A percentile compares a stretch with the other conserved stretches of the same genome.
These are phyloP conservation scores for Boletus tylopilopsis DNA, from an alignment of 768 basidiomycete genomes.

Conservation along the genomic window DNA sequence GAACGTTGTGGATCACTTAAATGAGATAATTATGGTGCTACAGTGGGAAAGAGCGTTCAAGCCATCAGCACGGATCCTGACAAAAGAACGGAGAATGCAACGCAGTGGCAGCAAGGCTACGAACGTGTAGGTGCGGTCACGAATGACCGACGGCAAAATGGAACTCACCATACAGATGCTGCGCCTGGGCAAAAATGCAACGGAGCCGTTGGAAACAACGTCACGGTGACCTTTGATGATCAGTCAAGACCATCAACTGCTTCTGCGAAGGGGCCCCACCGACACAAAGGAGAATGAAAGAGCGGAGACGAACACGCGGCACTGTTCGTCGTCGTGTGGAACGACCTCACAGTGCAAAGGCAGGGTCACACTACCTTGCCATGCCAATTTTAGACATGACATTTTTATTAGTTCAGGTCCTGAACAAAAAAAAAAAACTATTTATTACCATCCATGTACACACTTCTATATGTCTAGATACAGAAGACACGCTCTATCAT, in stretches of 20 bases:
- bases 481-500: neutral
- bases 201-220: constrained; percentile 2
- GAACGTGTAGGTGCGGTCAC: constrained; percentile 14
- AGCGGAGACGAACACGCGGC: constrained; percentile 14
- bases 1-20: constrained; percentile 25
- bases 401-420: constrained; percentile 6
- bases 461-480: neutral
- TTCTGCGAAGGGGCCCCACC: constrained; percentile 6
- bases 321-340: constrained; percentile 17
- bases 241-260: constrained; percentile 26
- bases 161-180: constrained; percentile 27
- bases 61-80: constrained; percentile 14
- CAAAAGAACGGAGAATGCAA: constrained; percentile 18
- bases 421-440: constrained; percentile 3
- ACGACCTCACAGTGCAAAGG: constrained; percentile 1
- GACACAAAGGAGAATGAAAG: constrained; percentile 9
- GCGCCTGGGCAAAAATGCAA: constrained; percentile 11
- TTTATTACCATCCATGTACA: neutral
- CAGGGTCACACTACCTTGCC: neutral
- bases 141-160: constrained; percentile 1
- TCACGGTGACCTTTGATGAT: constrained; percentile 12
- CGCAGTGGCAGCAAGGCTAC: constrained; percentile 23
- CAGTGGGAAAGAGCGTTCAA: constrained; percentile 10
- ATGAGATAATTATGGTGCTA: constrained; percentile 31
- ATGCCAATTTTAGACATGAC: constrained; percentile 8